These are phyloP conservation scores for Sporothrix curviconia DNA, from an alignment of 2,329 filamentous ascomycete genomes.

Conservation along the genomic window DNA sequence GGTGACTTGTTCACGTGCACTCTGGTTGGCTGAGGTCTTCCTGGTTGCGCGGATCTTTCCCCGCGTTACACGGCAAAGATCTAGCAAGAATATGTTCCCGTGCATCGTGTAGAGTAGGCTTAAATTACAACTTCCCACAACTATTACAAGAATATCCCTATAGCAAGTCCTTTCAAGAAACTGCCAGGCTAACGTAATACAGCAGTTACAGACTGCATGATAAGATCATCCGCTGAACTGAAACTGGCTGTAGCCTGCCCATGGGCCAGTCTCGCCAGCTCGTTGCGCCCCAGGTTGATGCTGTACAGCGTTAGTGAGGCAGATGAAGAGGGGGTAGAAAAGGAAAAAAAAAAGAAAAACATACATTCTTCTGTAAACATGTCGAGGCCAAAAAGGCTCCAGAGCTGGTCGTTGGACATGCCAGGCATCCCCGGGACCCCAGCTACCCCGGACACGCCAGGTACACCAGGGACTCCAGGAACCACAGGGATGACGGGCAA, in stretches of 20 bases:
- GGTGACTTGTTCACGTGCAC: no score
- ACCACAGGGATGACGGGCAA: no score
- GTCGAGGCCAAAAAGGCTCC: neutral
- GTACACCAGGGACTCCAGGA: neutral
- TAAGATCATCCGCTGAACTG: neutral
- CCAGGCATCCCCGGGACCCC: neutral
- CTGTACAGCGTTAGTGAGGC: neutral
- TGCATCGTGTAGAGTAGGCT: no score
- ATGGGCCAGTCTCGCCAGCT: neutral
- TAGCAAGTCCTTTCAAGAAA: no score
- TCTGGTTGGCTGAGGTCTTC: no score
- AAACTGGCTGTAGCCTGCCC: neutral
- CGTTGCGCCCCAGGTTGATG: neutral
- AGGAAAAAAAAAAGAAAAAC: constrained; percentile 7
- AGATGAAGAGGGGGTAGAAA: neutral
- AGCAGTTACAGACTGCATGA: no score
- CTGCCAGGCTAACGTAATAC: no score
- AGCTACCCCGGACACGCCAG: neutral
- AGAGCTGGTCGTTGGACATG: neutral
- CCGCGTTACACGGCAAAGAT: no score
- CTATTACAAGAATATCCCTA: no score
- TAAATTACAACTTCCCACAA: no score
- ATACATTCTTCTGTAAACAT: constrained; percentile 4
- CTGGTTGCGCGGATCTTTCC: no score
- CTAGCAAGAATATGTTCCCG: no score